Conservation (phyloP, 2,329 filamentous ascomycete genomes). For the Fusarium setosum region DNA sequence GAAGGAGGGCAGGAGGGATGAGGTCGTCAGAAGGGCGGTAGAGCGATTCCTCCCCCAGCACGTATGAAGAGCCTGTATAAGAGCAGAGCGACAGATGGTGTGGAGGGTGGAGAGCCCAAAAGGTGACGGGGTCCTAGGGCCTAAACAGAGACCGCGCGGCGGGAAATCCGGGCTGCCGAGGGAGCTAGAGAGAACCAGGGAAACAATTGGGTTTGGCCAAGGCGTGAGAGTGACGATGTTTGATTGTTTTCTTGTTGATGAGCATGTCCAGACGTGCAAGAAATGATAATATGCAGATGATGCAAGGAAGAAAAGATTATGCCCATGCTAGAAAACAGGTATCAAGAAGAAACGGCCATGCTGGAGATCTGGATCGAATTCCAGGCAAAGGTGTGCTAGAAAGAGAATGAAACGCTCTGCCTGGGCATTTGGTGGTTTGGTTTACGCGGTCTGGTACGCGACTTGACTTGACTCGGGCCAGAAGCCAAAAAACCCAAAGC, state of each 20-base stretch:
- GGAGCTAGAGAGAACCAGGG: slow-evolving; percentile 28
- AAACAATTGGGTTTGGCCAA: slow-evolving; percentile 27
- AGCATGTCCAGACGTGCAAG: background rate
- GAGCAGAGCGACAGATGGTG: slow-evolving; percentile 26
- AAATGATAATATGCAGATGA: background rate
- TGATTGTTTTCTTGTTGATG: slow-evolving; percentile 26
- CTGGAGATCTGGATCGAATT: background rate
- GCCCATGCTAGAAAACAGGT: background rate
- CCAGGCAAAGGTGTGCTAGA: background rate
- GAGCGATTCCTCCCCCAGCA: slow-evolving; percentile 31
- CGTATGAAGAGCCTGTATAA: slow-evolving; percentile 20
- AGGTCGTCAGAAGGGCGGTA: slow-evolving; percentile 19
- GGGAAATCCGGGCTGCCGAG: slow-evolving; percentile 35
- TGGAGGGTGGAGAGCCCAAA: slow-evolving; percentile 23
- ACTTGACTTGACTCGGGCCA: slow-evolving; percentile 20
- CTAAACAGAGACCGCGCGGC: slow-evolving; percentile 34
- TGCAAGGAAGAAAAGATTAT: background rate
- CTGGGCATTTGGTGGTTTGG: slow-evolving; percentile 19
- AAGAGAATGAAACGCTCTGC: background rate
- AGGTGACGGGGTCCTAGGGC: slow-evolving; percentile 30
- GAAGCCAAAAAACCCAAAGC: slow-evolving; percentile 22
- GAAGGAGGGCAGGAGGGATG: slow-evolving; percentile 15
- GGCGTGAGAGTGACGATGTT: slow-evolving; percentile 18
- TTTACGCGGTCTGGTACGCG: slow-evolving; percentile 35
- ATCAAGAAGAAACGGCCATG: background rate